phyloP scores from a whole-genome alignment of 2,329 filamentous ascomycete genomes.

The Colletotrichum cuscutae region DNA sequence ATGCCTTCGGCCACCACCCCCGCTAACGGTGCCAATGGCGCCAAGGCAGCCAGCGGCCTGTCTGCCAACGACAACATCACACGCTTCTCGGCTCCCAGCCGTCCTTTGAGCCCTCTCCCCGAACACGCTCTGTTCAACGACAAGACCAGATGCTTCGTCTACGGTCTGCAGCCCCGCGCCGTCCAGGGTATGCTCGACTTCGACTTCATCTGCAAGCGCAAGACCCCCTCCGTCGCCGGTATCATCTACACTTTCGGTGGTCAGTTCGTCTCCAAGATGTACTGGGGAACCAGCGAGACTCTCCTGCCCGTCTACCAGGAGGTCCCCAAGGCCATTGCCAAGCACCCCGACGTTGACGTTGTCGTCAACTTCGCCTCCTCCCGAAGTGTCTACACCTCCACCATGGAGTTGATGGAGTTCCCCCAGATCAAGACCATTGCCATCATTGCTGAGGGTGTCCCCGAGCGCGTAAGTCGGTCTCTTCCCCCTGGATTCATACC shows the following conservation, averaged over 20 bases:
- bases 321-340: constrained; percentile 89
- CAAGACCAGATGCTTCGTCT: constrained; percentile 99
- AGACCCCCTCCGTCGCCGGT: constrained; percentile 94
- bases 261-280: constrained; percentile 99
- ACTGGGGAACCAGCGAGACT: constrained; percentile 99
- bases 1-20: constrained; percentile 61
- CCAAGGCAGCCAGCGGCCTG: constrained; percentile 55
- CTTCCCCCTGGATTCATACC: neutral
- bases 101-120: constrained; percentile 88
- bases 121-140: constrained; percentile 95
- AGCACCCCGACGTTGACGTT: constrained; percentile 97
- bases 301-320: constrained; percentile 98
- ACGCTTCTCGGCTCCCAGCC: constrained; percentile 92
- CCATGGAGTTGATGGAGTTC: constrained; percentile 97
- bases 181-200: constrained; percentile 97
- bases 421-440: constrained; percentile 99
- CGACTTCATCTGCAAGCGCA: constrained; percentile 99
- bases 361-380: constrained; percentile 99
- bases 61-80: constrained; percentile 99
- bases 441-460: constrained; percentile 99
- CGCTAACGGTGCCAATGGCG: constrained; percentile 61
- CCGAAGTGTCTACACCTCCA: constrained; percentile 97
- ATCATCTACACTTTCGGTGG: constrained; percentile 99
- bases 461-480: constrained; percentile 81
- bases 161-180: constrained; percentile 95